phyloP scores from a whole-genome alignment of 108 stramenopile species.

The Pinguiococcus pyrenoidosus region DNA sequence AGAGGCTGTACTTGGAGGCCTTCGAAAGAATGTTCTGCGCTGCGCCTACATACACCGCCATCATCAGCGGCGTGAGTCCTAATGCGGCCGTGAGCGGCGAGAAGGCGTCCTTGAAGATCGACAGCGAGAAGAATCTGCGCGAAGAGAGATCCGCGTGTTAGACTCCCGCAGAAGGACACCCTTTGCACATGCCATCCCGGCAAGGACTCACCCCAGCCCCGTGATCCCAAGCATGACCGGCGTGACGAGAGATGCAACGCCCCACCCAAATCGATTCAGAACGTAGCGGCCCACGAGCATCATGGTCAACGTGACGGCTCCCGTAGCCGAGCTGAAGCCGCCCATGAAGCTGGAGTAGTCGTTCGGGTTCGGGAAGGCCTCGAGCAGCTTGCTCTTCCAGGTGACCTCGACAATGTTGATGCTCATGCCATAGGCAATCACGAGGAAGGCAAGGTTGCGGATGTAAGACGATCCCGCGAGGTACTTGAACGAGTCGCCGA shows the following conservation, averaged over 20 bases:
- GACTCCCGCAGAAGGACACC: no score
- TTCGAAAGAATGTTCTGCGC: slow-evolving; percentile 86
- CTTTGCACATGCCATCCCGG: no score
- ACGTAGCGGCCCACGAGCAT: slow-evolving; percentile 84
- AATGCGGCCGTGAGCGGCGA: slow-evolving; percentile 53
- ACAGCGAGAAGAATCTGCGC: slow-evolving; percentile 76
- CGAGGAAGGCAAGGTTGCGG: slow-evolving; percentile 68
- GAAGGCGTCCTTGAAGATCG: slow-evolving; percentile 55
- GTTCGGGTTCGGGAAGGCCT: slow-evolving; percentile 87
- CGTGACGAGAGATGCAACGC: slow-evolving; percentile 76
- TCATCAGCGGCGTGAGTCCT: slow-evolving; percentile 83
- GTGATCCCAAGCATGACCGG: slow-evolving; percentile 87
- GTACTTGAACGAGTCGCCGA: slow-evolving; percentile 78
- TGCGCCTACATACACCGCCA: slow-evolving; percentile 85
- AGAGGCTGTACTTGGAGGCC: slow-evolving; percentile 83
- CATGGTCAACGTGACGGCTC: slow-evolving; percentile 82
- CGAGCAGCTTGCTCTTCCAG: slow-evolving; percentile 97
- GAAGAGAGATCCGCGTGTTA: no score
- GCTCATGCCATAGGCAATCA: slow-evolving; percentile 92
- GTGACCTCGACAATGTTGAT: slow-evolving; percentile 98
- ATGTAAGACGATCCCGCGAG: slow-evolving; percentile 72
- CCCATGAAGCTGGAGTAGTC: slow-evolving; percentile 98
- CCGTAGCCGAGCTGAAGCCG: slow-evolving; percentile 84
- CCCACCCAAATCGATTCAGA: slow-evolving; percentile 83
- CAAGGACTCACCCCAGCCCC: slow-evolving; percentile 46